Base-by-base conservation (phyloP, 257 asterid species). In the Nyctanthes arbortristis region DNA sequence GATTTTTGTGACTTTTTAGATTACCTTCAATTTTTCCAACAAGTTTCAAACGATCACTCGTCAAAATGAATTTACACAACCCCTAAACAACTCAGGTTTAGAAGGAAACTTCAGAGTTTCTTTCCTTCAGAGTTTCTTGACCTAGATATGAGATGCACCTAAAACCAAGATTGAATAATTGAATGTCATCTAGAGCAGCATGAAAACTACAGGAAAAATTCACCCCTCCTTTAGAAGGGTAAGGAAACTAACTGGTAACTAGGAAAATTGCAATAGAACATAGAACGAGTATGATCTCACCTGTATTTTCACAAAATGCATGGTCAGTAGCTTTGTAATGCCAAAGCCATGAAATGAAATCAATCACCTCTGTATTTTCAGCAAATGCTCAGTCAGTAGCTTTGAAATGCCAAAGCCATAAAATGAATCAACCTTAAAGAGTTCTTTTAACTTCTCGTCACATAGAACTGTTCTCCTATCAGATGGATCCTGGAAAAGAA, bases 361-460 rank as follows among this genome's bases (percentile, higher is more conserved):
- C n/a, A n/a, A 22, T 69, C 61, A 49, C 68, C 64, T 47, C 47
- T 55, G 68, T 28, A 69, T n/a, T 78, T 78, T 78, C 57, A 78
- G 52, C 62, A 78, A 78, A 72, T 78, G 84, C 29, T 79, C 37
- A 47, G 75, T 69, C 36, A 78, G 75, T 43, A 69, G 78, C 75
- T 75, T 81, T 4, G 80, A 37, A 22, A 81, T 73, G n/a, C 69
- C 54, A 69, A 82, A 79, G 52, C 87, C 87, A 11, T 34, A 22
- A 73, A 82, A 82, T 29, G 87, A 76, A 63, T 68, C 73, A 30
- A 79, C 74, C 20, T 79, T 60, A 30, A 82, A 73, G 34, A 82
- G 84, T 59, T 79, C 78, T 65, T 73, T 79, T 37, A 82, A 40
- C 80, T 75, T 73, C 35, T 79, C 82, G 52, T 82, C 82, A 11